Evolutionary conservation across 2,329 filamentous ascomycete species (phyloP), one percentile per base, ranked within the genome.

Genomic region (Trichoderma koningii): DNA sequence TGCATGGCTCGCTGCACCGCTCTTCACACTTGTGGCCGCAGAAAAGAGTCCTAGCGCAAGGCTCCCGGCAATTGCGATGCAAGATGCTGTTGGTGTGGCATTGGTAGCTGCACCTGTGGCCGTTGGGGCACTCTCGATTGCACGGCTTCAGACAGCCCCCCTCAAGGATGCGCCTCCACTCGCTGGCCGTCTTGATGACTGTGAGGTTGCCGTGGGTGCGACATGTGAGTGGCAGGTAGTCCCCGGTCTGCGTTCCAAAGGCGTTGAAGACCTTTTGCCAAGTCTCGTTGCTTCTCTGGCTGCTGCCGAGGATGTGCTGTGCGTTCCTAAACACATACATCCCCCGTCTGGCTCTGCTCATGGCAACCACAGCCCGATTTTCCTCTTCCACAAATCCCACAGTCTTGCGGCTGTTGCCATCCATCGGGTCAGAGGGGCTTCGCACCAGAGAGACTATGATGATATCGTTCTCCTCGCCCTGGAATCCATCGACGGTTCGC

Each of bases 401-500:
- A 1, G 70, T 71, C 45, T 71, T 69, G 2, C 68, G 70, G 78
- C 72, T 1, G 77, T 71, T 68, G 12, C 10, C 34, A 14, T 12
- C 34, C 34, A 38, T 38, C 10, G 12, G 34, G 14, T 38, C 5
- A 4, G 34, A 38, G 17, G 89, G 89, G 68, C 89, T 93, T 50
- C 93, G 85, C 3, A 95, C 92, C 0, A 96, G 79, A 0, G 93
- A 96, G 0, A 97, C 79, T 2, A 97, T 74, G 10, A 97, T 82
- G 9, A 97, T 81, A 26, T 93, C 90, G 67, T 96, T 97, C 73
- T 97, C 92, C 71, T 97, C 92, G 14, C 93, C 93, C 74, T 97
- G 93, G 71, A 94, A 97, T 0, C 90, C 91, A 71, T 97, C 93
- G 0, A 97, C 91, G 0, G 93, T 97, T 41, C 86, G 85, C 1